Conservation (phyloP, 305 asterid species). For the Fraxinus sp. region DNA sequence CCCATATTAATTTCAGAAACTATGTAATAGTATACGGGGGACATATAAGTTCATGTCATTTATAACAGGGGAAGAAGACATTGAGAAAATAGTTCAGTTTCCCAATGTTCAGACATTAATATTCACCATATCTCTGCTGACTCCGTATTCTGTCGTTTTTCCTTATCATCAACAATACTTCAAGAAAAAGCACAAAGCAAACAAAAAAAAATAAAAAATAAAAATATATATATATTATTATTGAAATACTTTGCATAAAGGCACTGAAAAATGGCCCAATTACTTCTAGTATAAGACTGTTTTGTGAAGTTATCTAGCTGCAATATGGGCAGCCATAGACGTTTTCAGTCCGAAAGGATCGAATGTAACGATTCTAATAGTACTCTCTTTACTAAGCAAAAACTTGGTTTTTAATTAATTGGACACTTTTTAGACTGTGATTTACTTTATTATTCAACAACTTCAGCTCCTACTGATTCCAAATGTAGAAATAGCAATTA, state of each 20-base stretch:
- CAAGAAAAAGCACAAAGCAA: background rate
- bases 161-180: background rate
- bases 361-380: background rate
- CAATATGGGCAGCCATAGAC: background rate
- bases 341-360: background rate
- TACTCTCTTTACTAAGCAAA: background rate
- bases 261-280: background rate
- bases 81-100: background rate
- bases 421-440: background rate
- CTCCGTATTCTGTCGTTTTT: background rate
- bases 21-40: background rate
- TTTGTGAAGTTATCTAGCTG: background rate
- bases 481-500: background rate
- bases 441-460: background rate
- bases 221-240: background rate
- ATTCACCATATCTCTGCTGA: background rate
- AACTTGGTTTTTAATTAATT: background rate
- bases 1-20: conserved; percentile 30
- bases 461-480: background rate
- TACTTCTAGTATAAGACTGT: background rate
- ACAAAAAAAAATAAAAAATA: background rate
- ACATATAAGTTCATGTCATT: background rate
- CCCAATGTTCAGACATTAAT: background rate
- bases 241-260: background rate
- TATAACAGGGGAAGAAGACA: background rate